Conservation (phyloP, 2,329 filamentous ascomycete species). For the Beauveria medogensis region DNA sequence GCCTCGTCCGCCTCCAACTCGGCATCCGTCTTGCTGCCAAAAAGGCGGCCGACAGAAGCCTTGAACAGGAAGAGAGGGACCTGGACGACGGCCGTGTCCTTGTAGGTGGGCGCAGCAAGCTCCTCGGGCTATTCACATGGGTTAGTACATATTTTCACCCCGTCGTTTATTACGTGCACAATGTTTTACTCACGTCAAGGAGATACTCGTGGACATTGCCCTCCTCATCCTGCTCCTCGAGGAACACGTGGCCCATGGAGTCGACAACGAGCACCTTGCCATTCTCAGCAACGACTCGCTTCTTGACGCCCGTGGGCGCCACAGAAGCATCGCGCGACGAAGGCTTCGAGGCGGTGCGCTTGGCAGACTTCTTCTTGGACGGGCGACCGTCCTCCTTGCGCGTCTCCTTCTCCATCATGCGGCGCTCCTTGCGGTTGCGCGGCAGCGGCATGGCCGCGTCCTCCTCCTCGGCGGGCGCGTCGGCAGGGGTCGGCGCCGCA, state of each 20-base stretch:
- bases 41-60: slow-evolving; percentile 42
- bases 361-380: slow-evolving; percentile 36
- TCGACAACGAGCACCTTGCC: slow-evolving; percentile 93
- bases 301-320: slow-evolving; percentile 68
- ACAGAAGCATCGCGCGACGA: slow-evolving; percentile 39
- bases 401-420: slow-evolving; percentile 78
- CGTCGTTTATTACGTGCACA: background rate
- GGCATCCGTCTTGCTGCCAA: slow-evolving; percentile 29
- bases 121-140: slow-evolving; percentile 58
- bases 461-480: slow-evolving; percentile 37
- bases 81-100: slow-evolving; percentile 74
- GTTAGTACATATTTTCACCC: slow-evolving; percentile 15
- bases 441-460: slow-evolving; percentile 43
- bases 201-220: slow-evolving; percentile 76
- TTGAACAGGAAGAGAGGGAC: slow-evolving; percentile 68
- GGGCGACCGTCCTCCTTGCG: slow-evolving; percentile 61
- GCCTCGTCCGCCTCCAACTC: slow-evolving; percentile 30
- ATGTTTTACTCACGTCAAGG: slow-evolving; percentile 62
- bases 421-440: slow-evolving; percentile 78
- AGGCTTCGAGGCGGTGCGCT: slow-evolving; percentile 25
- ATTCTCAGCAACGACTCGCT: slow-evolving; percentile 86
- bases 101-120: slow-evolving; percentile 66
- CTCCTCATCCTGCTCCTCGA: slow-evolving; percentile 88
- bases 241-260: slow-evolving; percentile 80
- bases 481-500: slow-evolving; percentile 29